Percentiles rank a stretch among this genome's conserved stretches.
These are phyloP conservation scores for Gastrodia elata DNA, from an alignment of 106 monocot species.

Conservation along the genomic window DNA sequence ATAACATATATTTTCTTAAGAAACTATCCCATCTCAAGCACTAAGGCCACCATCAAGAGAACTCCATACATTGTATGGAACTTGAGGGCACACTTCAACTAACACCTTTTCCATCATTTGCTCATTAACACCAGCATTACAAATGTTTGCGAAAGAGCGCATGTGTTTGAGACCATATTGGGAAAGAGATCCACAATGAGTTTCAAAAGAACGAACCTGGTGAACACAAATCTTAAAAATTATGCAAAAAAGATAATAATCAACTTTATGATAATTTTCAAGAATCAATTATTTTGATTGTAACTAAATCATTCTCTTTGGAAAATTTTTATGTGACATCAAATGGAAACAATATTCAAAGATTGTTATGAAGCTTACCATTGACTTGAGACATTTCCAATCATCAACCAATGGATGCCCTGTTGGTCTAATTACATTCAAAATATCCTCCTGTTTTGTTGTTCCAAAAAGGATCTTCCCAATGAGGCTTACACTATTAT, in stretches of 20 bases:
- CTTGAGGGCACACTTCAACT: constrained; percentile 44
- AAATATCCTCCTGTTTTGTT: constrained; percentile 22
- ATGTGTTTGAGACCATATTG: constrained; percentile 98
- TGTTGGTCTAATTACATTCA: constrained; percentile 40
- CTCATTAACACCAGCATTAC: constrained; percentile 63
- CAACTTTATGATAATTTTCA: too few species aligned
- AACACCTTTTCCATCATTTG: constrained; percentile 57
- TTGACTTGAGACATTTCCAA: constrained; percentile 81
- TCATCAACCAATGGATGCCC: constrained; percentile 73
- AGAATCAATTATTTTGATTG: too few species aligned
- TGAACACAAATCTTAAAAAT: too few species aligned
- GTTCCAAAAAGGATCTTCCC: constrained; percentile 74
- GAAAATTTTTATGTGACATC: neutral
- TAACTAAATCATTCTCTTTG: too few species aligned
- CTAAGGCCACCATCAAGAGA: constrained; percentile 67
- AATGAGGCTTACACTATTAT: constrained; percentile 64
- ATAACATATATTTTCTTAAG: too few species aligned
- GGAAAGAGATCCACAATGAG: constrained; percentile 76
- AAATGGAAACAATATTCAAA: too few species aligned
- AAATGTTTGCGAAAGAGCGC: constrained; percentile 88
- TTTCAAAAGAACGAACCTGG: constrained; percentile 83
- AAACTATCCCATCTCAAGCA: constrained; percentile 54
- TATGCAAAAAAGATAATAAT: too few species aligned
- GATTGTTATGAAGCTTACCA: too few species aligned
- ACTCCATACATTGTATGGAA: constrained; percentile 70